phyloP scores from a whole-genome alignment of 306 rosid genomes.

The Trichosanthes cucumerina region DNA sequence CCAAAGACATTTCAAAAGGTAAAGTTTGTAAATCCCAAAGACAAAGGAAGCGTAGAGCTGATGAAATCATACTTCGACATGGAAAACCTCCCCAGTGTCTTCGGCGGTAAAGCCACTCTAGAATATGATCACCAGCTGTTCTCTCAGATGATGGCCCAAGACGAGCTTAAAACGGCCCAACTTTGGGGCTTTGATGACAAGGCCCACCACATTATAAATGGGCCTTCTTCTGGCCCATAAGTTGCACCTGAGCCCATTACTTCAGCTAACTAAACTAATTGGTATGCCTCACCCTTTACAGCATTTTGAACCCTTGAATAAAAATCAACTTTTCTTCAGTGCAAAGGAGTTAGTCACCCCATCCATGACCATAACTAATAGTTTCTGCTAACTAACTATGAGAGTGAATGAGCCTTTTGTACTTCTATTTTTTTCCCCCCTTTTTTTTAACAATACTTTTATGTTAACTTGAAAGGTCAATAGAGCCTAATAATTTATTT shows the following conservation, averaged over 20 bases:
- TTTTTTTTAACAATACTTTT: not conserved
- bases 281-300: not conserved
- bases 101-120: slow-evolving; percentile 74
- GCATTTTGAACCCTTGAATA: not conserved
- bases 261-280: not conserved
- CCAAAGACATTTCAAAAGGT: slow-evolving; percentile 74
- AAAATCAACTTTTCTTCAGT: not conserved
- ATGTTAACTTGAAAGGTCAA: not conserved
- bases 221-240: slow-evolving; percentile 28
- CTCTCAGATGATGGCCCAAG: slow-evolving; percentile 58
- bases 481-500: not conserved
- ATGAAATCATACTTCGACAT: slow-evolving; percentile 71
- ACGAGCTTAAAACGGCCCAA: slow-evolving; percentile 66
- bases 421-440: too few relatives aligned
- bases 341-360: not conserved
- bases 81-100: slow-evolving; percentile 73
- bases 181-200: slow-evolving; percentile 65
- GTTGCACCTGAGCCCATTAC: slow-evolving; percentile 35
- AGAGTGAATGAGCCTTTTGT: not conserved
- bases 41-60: slow-evolving; percentile 61
- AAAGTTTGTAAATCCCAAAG: slow-evolving; percentile 67
- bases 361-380: not conserved
- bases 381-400: not conserved
- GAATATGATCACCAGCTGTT: slow-evolving; percentile 73
- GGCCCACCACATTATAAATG: slow-evolving; percentile 25